Evolutionary conservation across 345 rosid species (phyloP), one percentile per base, ranked within the genome.

Genomic region (Populus simonii): DNA sequence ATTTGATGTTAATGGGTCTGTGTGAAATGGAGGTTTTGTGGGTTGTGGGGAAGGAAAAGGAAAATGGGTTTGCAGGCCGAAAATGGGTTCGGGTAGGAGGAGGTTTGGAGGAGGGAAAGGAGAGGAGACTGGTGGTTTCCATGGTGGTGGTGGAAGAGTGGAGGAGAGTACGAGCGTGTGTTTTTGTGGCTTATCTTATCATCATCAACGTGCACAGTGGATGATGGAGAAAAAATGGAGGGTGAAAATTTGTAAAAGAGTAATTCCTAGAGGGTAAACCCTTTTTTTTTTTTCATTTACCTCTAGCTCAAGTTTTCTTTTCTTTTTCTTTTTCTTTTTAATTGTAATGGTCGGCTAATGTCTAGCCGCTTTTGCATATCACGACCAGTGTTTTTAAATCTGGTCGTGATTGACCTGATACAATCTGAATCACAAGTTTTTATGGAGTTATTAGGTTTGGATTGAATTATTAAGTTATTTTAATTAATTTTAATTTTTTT

Each of bases 121-220:
- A 90, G 84, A 92, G 87, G 70, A 92, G 89, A 25, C 23, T 23
- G 38, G 90, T 79, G 27, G 88, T 79, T 67, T 93, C 97, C 98
- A 92, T 93, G 83, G 89, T 11, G 49, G 51, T 17, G 73, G 62
- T 23, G 23, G 68, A 25, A 13, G 18, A 59, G 10, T 12, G 55
- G 43, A 66, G 23, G 75, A 62, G 71, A 67, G 35, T 23, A 33
- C 23, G 49, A 45, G 8, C 1, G 36, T 0, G 66, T 66, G 38
- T 10, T 18, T 41, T 29, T 27, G 39, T 68, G 70, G 47, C 81
- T 81, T 80, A 79, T 67, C 88, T 77, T 77, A 77, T 77, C 71
- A 36, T 53, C 17, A 27, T 31, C 23, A 7, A 15, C 39, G n/a
- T 29, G 38, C 22, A 66, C 10, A 18, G 23, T 7, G 23, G 47